Percentiles rank a stretch among this genome's conserved stretches.
These are phyloP conservation scores for Priceomyces medius DNA, from an alignment of 805 yeast species.

Conservation along the genomic window DNA sequence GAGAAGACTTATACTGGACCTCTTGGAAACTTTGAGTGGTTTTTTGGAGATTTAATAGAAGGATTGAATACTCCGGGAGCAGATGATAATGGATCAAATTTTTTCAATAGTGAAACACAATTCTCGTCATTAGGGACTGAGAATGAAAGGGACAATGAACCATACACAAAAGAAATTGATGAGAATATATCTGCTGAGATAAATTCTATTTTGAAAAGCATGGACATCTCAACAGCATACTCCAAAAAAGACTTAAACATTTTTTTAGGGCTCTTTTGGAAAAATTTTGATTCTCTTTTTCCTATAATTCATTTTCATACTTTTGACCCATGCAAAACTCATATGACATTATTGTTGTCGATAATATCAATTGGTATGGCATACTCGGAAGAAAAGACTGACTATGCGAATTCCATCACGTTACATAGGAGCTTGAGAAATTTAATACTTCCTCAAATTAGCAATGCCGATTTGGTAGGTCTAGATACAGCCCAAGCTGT, in stretches of 20 bases:
- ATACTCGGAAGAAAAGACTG: conserved; percentile 9
- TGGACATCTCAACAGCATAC: neutral
- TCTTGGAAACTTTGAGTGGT: neutral
- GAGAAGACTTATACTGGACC: neutral
- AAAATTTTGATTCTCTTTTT: conserved; percentile 31
- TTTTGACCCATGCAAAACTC: conserved; percentile 13
- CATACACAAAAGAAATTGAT: neutral
- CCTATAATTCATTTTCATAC: conserved; percentile 42
- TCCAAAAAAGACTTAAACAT: neutral
- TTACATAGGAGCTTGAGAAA: too few relatives aligned
- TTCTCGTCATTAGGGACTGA: neutral
- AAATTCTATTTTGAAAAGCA: neutral
- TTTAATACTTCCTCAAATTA: conserved; percentile 9
- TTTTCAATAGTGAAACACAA: neutral
- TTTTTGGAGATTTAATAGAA: too few relatives aligned
- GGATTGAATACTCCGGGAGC: too few relatives aligned
- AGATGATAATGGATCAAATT: neutral
- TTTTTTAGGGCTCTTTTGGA: conserved; percentile 27
- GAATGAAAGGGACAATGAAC: neutral
- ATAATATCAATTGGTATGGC: conserved; percentile 14
- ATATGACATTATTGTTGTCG: conserved; percentile 7
- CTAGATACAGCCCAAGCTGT: conserved; percentile 8
- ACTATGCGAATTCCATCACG: too few relatives aligned
- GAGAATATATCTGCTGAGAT: neutral
- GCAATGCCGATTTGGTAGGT: conserved; percentile 9